Evolutionary conservation across 2,329 filamentous ascomycete genomes (phyloP).

Genomic region (Aspergillus viridinutans): DNA sequence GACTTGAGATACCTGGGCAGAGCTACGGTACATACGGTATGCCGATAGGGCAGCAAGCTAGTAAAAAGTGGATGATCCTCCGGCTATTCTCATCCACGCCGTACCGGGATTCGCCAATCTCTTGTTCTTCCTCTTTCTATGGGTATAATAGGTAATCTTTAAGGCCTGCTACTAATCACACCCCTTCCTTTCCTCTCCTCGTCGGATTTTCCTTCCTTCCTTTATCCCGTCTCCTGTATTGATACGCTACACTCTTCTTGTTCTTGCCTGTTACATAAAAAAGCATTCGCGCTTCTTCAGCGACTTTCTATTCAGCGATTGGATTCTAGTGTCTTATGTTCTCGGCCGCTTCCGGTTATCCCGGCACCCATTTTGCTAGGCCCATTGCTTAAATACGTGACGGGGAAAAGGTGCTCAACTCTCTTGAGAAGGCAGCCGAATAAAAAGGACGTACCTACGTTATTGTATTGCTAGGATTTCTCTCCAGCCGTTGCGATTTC

Average conservation of each 20-base stretch:
- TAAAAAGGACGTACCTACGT: neutral
- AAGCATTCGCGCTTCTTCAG: neutral
- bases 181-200: neutral
- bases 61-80: neutral
- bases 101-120: slow-evolving; percentile 8
- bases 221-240: neutral
- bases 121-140: neutral
- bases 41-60: neutral
- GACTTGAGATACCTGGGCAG: neutral
- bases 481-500: neutral
- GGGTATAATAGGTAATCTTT: neutral
- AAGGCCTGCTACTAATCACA: neutral
- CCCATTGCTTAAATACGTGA: neutral
- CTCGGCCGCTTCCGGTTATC: neutral
- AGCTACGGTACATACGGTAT: neutral
- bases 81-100: slow-evolving; percentile 11
- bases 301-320: neutral
- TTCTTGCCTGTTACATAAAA: neutral
- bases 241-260: neutral
- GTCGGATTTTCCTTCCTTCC: neutral
- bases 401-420: neutral
- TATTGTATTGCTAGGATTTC: neutral
- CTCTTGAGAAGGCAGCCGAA: neutral
- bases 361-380: neutral
- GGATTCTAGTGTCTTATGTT: neutral